A percentile compares a stretch with the other conserved stretches of the same genome.
Evolutionary conservation across 2,329 filamentous ascomycete species (phyloP).

Genomic region (Phaeosphaeria sp.): DNA sequence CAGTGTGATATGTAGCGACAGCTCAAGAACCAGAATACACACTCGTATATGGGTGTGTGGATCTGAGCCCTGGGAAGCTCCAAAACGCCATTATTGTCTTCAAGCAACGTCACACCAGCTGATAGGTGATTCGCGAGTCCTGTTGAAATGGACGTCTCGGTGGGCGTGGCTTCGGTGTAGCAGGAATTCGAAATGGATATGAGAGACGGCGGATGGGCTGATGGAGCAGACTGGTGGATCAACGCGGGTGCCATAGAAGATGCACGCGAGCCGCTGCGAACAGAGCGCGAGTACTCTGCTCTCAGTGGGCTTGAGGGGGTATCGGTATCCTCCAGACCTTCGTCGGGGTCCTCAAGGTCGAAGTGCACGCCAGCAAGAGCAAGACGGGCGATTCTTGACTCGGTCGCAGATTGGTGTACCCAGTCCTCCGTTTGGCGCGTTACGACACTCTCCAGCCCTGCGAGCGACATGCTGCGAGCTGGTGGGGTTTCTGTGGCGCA

Average conservation of each 20-base stretch:
- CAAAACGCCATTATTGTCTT: slow-evolving; percentile 38
- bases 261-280: slow-evolving; percentile 15
- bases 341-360: slow-evolving; percentile 6
- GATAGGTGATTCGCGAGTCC: slow-evolving; percentile 27
- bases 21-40: slow-evolving; percentile 43
- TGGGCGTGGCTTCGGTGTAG: slow-evolving; percentile 30
- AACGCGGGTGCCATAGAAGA: slow-evolving; percentile 43
- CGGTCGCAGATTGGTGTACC: slow-evolving; percentile 30
- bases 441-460: slow-evolving; percentile 27
- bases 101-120: slow-evolving; percentile 27
- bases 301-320: slow-evolving; percentile 11
- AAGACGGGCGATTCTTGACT: slow-evolving; percentile 32
- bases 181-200: slow-evolving; percentile 23
- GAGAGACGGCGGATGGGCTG: slow-evolving; percentile 33
- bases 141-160: slow-evolving; percentile 37
- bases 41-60: slow-evolving; percentile 31
- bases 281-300: slow-evolving; percentile 17
- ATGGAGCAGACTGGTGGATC: slow-evolving; percentile 34
- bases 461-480: slow-evolving; percentile 24
- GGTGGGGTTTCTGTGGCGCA: slow-evolving; percentile 26
- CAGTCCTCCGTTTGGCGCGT: slow-evolving; percentile 31
- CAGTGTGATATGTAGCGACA: slow-evolving; percentile 31
- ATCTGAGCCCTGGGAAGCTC: slow-evolving; percentile 16
- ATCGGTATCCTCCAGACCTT: slow-evolving; percentile 16
- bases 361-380: slow-evolving; percentile 22